Evolutionary conservation across 306 rosid genomes (phyloP), one percentile per base, ranked within the genome.

Genomic region (Mucuna pruriens): DNA sequence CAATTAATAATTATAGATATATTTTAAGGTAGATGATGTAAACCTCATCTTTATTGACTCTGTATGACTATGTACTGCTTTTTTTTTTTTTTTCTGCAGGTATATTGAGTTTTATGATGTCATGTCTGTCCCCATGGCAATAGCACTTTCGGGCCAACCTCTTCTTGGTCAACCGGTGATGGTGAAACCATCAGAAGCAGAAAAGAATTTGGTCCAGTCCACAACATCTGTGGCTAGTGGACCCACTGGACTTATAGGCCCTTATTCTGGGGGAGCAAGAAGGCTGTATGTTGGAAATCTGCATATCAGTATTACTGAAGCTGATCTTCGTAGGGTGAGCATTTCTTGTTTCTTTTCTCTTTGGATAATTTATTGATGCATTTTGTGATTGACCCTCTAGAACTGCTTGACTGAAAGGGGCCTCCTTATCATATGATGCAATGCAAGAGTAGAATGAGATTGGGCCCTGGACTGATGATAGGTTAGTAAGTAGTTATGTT

Each of bases 161-260:
- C 90, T 95, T 80, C 97, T 89, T 51, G 85, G 97, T 83, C 94
- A 88, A 80, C 99, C 98, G 71, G 99, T 95, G 76, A 95, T 95
- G 99, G 99, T 95, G 78, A 95, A 95, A 85, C 99, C 99, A 84
- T 95, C 99, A 51, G 99, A 95, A 92, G 99, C 99, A 23, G 99
- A 95, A 85, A 95, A 95, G 86, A 95, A 95, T 89, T 90, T 93
- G 73, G 98, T 88, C 75, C 99, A 95, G 78, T 89, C 99, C 81
- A 86, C 91, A 65, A 20, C 97, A 44, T 69, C 97, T 51, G 92
- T 86, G 58, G 84, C 83, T 76, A 74, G 9, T 75, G 97, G 84
- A 77, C 33, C 89, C 44, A 85, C 85, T 71, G 97, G 97, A 78
- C 83, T 46, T 81, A 75, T 85, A 72, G 97, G 99, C 64, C 97